These are phyloP conservation scores for Hypomontagnella monticulosa DNA, from an alignment of 495 filamentous ascomycete species.

Conservation along the genomic window DNA sequence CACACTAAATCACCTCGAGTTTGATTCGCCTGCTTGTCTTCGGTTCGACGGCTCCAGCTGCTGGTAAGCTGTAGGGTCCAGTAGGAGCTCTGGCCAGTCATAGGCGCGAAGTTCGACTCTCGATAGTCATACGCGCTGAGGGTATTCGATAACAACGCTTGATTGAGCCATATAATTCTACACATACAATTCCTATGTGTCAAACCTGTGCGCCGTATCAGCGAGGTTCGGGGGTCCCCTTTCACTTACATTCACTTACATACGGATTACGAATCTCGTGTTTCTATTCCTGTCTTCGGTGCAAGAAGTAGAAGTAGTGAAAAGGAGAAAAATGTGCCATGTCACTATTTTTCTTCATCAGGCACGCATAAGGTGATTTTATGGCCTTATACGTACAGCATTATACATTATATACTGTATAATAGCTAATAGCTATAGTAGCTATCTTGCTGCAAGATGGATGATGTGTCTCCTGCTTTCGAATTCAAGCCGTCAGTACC, in stretches of 20 bases:
- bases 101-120: slow-evolving; percentile 10
- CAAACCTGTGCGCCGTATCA: slow-evolving; percentile 18
- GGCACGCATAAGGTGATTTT: background rate
- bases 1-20: slow-evolving; percentile 17
- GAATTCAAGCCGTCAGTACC: background rate
- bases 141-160: slow-evolving; percentile 19
- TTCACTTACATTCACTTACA: slow-evolving; percentile 21
- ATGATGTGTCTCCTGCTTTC: background rate
- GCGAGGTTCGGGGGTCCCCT: slow-evolving; percentile 25
- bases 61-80: slow-evolving; percentile 27
- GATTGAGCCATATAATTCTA: slow-evolving; percentile 14
- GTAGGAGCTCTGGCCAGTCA: slow-evolving; percentile 27
- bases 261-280: slow-evolving; percentile 18
- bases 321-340: background rate
- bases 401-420: too few species aligned
- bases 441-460: slow-evolving; percentile 4
- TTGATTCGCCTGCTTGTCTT: slow-evolving; percentile 28
- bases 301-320: background rate
- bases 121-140: slow-evolving; percentile 27
- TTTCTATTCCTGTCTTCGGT: slow-evolving; percentile 24
- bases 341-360: slow-evolving; percentile 5
- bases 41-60: slow-evolving; percentile 24
- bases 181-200: slow-evolving; percentile 27
- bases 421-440: background rate
- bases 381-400: too few species aligned